Percentiles rank a stretch among this genome's conserved stretches.
Evolutionary conservation across 1,139 yeast species (phyloP).

Genomic region (Sugiyamaella japonica): DNA sequence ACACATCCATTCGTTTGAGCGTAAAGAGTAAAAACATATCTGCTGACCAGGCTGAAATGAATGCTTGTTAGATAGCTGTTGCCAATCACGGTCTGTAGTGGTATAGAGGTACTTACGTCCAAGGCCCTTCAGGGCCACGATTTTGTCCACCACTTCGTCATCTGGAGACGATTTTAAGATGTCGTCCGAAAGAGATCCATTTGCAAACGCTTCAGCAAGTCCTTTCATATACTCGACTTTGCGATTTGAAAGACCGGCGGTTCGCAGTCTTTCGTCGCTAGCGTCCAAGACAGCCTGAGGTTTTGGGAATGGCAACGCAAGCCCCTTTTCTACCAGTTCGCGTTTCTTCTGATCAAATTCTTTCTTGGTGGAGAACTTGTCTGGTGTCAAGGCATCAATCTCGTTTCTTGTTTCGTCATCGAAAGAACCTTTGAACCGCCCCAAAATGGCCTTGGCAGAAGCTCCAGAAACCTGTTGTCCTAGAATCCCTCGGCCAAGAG

Average conservation of each 20-base stretch:
- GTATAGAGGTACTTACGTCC: slow-evolving; percentile 57
- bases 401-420: slow-evolving; percentile 6
- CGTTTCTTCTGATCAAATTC: slow-evolving; percentile 13
- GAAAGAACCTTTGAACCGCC: slow-evolving; percentile 49
- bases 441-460: slow-evolving; percentile 69
- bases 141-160: slow-evolving; percentile 54
- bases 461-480: slow-evolving; percentile 86
- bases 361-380: slow-evolving; percentile 6
- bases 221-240: slow-evolving; percentile 66
- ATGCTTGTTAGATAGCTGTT: background rate
- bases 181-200: slow-evolving; percentile 46
- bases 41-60: slow-evolving; percentile 72
- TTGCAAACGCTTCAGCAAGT: slow-evolving; percentile 58
- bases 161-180: slow-evolving; percentile 42
- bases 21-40: slow-evolving; percentile 82
- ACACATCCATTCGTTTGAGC: slow-evolving; percentile 63
- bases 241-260: slow-evolving; percentile 68
- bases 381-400: slow-evolving; percentile 4
- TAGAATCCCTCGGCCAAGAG: slow-evolving; percentile 54
- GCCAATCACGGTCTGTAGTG: background rate
- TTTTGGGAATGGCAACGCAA: slow-evolving; percentile 46
- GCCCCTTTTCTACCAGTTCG: slow-evolving; percentile 8
- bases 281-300: slow-evolving; percentile 51
- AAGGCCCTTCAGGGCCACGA: slow-evolving; percentile 70
- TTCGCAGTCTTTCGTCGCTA: slow-evolving; percentile 51